Base-by-base conservation (phyloP, 164 flowering plant genomes). In the Stephania yunnanensis region DNA sequence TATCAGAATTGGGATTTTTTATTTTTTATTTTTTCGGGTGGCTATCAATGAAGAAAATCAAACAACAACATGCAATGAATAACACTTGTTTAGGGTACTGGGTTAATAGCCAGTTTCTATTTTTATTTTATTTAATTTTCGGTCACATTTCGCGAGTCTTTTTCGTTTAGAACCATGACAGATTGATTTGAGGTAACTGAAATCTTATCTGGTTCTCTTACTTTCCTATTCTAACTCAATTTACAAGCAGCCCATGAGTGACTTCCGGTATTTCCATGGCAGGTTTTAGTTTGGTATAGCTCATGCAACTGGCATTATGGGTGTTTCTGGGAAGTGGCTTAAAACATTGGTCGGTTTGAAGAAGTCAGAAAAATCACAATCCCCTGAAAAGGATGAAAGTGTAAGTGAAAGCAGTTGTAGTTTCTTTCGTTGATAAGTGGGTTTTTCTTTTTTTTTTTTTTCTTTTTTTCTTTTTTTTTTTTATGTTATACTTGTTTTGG, bases 261-360 rank as follows among this genome's bases (percentile, higher is more conserved):
- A 45, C 48, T n/a, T 11, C 10, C 10, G 22, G 22, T 50, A 72
- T 76, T 80, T 69, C 19, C 70, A 55, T 79, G 70, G 31, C 87
- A 86, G 89, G 83, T 74, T 70, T 73, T 71, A 29, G 15, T 73
- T 79, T 72, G 79, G 46, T 73, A 73, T 55, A 77, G 75, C 69
- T 71, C 22, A 65, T 75, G 70, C 76, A 36, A 77, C 2, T 71
- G 71, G 58, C 81, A 69, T 75, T 74, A 94, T 94, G 97, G 98
- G 96, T 73, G 89, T 83, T 22, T 78, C 97, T 0, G 91, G 91
- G 53, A 94, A 89, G 82, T 94, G 98, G 98, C 80, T 94, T 46
- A 90, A 77, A 82, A 84, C 95, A 45, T 87, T 94, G 81, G 85
- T 94, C 81, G 92, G 97, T 72, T 78, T 86, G 45, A 92, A 83